These are phyloP conservation scores for Typha latifolia DNA, from an alignment of 176 grass and related monocot species.

Conservation along the genomic window DNA sequence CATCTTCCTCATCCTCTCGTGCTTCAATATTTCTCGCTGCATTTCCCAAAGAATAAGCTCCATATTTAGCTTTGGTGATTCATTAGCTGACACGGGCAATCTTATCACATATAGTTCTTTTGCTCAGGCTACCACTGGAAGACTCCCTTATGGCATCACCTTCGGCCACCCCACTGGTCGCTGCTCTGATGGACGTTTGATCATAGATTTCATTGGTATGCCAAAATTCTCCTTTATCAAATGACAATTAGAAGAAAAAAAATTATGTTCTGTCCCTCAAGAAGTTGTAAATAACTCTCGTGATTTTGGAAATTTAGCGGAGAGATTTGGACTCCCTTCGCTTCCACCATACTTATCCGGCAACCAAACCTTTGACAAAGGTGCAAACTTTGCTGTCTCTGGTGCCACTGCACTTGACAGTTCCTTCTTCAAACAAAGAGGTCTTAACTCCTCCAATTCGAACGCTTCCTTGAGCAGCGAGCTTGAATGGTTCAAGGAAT, in stretches of 20 bases:
- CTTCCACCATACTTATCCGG: neutral
- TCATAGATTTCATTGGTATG: no score
- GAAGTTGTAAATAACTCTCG: no score
- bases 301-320: no score
- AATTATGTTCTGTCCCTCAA: neutral
- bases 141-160: no score
- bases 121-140: neutral
- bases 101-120: conserved; percentile 31
- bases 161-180: no score
- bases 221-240: neutral
- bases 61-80: conserved; percentile 44
- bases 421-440: conserved; percentile 25
- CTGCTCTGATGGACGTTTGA: no score
- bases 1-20: no score
- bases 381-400: conserved; percentile 44
- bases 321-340: no score
- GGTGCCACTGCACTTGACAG: conserved; percentile 34
- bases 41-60: conserved; percentile 19
- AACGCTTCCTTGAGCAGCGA: conserved; percentile 37
- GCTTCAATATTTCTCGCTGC: no score
- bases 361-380: conserved; percentile 9
- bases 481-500: conserved; percentile 41
- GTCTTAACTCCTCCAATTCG: conserved; percentile 14
- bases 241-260: neutral
- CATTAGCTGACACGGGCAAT: conserved; percentile 53